Conservation (phyloP, 2,329 filamentous ascomycete genomes). For the Ophiostoma sp. region DNA sequence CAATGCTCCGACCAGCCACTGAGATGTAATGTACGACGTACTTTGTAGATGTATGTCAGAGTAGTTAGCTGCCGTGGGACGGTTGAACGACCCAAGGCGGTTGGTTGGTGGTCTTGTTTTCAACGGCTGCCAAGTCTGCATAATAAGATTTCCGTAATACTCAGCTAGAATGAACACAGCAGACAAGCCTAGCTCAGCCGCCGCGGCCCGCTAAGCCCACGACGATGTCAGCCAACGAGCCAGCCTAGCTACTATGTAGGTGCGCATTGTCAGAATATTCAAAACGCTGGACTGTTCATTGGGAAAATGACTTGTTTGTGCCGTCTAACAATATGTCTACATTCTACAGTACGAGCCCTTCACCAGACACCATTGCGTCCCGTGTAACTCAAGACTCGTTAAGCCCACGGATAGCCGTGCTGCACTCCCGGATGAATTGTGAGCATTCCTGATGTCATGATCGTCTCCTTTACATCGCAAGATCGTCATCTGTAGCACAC, state of each 20-base stretch:
- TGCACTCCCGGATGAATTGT: background rate
- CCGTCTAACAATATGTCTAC: no score
- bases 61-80: background rate
- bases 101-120: background rate
- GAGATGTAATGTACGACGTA: background rate
- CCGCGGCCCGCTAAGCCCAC: background rate
- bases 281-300: background rate
- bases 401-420: background rate
- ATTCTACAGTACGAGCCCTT: background rate
- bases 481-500: background rate
- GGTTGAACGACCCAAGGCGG: background rate
- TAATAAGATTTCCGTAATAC: background rate
- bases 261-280: background rate
- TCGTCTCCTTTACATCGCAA: background rate
- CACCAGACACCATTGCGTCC: background rate
- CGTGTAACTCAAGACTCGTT: background rate
- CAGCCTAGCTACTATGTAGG: background rate
- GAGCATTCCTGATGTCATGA: background rate
- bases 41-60: background rate
- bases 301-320: background rate
- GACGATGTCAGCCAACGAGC: no score
- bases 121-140: conserved; percentile 4
- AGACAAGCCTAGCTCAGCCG: background rate
- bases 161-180: background rate
- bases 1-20: background rate